Evolutionary conservation across 2,329 filamentous ascomycete genomes (phyloP), one percentile per base, ranked within the genome.

Genomic region (Colletotrichum agaves): DNA sequence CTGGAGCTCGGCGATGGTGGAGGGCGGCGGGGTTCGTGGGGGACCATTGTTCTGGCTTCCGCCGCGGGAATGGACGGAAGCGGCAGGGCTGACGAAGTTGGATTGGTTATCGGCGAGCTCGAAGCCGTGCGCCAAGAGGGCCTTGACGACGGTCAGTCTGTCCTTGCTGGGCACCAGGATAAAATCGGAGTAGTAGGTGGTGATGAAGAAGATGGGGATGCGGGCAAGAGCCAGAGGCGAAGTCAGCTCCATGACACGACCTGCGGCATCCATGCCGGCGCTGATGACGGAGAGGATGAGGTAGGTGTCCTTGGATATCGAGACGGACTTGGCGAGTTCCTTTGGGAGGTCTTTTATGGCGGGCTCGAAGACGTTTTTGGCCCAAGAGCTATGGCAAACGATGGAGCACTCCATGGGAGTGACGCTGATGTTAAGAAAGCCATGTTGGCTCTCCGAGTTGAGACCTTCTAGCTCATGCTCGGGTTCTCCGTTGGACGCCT

Each of bases 161-260:
- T 91, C 89, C 75, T 90, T 92, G 60, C 85, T 85, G 0, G 96
- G 94, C 1, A 98, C 93, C 39, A 98, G 86, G 73, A 99, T 97
- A 79, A 97, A 98, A 81, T 99, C 95, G 37, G 93, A 96, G 80
- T 97, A 98, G 80, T 98, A 99, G 35, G 94, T 98, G 3, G 95
- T 98, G 78, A 98, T 97, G 85, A 98, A 98, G 84, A 98, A 98
- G 75, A 99, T 97, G 60, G 95, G 93, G 59, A 98, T 96, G 73
- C 93, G 93, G 56, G 95, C 95, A 76, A 98, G 86, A 31, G 96
- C 95, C 35, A 98, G 85, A 5, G 95, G 96, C 60, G 91, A 94
- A 7, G 94, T 98, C 69, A 99, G 80, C 75, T 98, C 95, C 73
- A 98, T 88, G 6, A 99, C 95, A 63, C 94, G 88, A 73, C 94